Percentiles rank a stretch among this genome's conserved stretches.
Evolutionary conservation across 345 rosid genomes (phyloP).

Genomic region (Eucalyptus guilfoylei): DNA sequence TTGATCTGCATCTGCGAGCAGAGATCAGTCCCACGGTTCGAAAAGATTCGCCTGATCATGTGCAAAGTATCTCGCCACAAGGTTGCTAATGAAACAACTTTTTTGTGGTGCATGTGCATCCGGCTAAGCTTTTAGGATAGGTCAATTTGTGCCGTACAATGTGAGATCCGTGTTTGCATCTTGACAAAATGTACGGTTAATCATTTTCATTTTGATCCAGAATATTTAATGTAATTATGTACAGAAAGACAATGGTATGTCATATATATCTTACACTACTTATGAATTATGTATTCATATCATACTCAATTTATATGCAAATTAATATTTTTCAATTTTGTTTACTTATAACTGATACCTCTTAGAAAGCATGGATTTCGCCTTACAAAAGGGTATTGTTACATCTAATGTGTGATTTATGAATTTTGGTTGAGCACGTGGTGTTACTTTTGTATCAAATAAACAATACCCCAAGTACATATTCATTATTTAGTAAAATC

Average conservation of each 20-base stretch:
- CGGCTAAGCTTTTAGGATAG: neutral
- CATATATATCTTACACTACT: neutral
- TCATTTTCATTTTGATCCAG: neutral
- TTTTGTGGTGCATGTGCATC: neutral
- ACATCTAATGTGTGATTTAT: neutral
- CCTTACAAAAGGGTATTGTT: neutral
- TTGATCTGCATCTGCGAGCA: neutral
- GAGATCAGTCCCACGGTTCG: neutral
- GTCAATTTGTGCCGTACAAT: neutral
- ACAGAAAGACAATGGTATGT: neutral
- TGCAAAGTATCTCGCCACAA: neutral
- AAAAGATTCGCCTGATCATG: neutral
- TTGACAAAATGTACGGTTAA: neutral
- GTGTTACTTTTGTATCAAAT: neutral
- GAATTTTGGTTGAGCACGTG: neutral
- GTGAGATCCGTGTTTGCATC: neutral
- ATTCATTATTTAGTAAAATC: too few species aligned
- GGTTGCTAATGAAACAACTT: neutral
- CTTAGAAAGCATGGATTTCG: neutral
- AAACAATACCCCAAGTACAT: neutral
- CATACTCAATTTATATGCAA: neutral
- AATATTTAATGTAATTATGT: neutral
- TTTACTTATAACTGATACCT: neutral
- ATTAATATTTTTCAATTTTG: neutral
- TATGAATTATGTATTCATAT: neutral